Percentiles rank a stretch among this genome's conserved stretches.
Conservation (phyloP, 1,284 basidiomycete genomes). For the Cutaneotrichosporon sp. region DNA sequence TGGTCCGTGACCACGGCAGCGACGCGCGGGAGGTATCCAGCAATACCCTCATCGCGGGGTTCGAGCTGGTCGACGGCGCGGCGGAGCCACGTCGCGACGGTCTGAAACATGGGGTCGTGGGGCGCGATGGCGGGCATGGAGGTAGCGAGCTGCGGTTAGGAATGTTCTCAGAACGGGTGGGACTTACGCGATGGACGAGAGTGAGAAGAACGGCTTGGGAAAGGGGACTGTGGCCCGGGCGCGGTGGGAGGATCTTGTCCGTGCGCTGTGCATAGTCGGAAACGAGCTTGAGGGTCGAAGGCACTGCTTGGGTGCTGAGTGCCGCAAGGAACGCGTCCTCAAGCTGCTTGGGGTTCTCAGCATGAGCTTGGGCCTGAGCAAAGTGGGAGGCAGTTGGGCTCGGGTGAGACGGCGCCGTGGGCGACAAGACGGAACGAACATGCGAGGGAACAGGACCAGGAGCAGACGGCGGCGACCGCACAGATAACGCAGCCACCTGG, state of each 20-base stretch:
- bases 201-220: constrained; percentile 39
- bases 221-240: constrained; percentile 18
- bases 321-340: constrained; percentile 34
- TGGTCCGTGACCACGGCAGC: constrained; percentile 5
- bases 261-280: constrained; percentile 20
- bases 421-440: constrained; percentile 4
- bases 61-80: constrained; percentile 27
- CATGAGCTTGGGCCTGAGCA: not conserved
- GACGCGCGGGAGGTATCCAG: constrained; percentile 16
- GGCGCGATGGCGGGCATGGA: constrained; percentile 26
- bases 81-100: constrained; percentile 25
- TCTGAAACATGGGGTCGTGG: constrained; percentile 21
- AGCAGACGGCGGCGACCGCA: constrained; percentile 2
- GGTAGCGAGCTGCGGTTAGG: constrained; percentile 20
- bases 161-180: not conserved
- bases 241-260: constrained; percentile 19
- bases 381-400: not conserved
- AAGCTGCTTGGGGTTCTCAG: constrained; percentile 13
- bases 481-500: constrained; percentile 26
- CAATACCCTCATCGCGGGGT: constrained; percentile 14
- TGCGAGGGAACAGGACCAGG: not conserved
- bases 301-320: constrained; percentile 16
- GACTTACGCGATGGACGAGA: constrained; percentile 35
- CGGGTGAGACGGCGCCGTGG: not conserved
- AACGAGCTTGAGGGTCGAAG: constrained; percentile 26